Base-by-base conservation (phyloP, 2,329 filamentous ascomycete species). In the Colletotrichum caudatum region DNA sequence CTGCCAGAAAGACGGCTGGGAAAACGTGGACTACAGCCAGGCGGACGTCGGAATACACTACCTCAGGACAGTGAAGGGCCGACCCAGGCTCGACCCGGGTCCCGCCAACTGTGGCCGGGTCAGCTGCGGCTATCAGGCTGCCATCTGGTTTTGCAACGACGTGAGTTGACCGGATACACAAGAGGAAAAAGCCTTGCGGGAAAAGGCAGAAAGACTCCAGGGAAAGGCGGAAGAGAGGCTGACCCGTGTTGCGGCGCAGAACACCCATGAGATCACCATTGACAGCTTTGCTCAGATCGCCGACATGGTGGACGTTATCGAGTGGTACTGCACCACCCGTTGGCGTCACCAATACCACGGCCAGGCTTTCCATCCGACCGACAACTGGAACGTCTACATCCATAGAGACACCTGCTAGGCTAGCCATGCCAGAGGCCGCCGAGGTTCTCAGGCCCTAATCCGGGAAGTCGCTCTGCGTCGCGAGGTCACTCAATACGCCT, bases 101-200 rank as follows among this genome's bases (percentile, higher is more conserved):
- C 57, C 57, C 41, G 57, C 2, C 16, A 48, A 48, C 16, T 60
- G 57, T 5, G 39, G 57, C 14, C 57, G 57, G 7, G 57, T 60
- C 14, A 60, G 57, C 41, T 60, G 41, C 26, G 41, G 57, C 57
- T 60, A 60, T 41, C 14, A 1, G 11, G 18, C 57, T 4, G 57
- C 41, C 41, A 16, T 60, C 7, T 46, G 41, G 57, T 48, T 60
- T 16, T 60, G 57, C 57, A 60, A 60, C 39, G 39, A 60, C 16
- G 57, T 48, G 18, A 59, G 57, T 59, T 1, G 1, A 3, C 23
- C 6, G 4, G n/a, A 44, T 12, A 7, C 14, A 1, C 53, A 23
- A 29, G 7, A 44, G 20, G 5, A 16, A 18, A 9, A 41, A 2
- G 29, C 2, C 41, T 2, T 44, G 6, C 6, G 16, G 7, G 41